Evolutionary conservation across 768 basidiomycete genomes (phyloP).

Genomic region (Boletus huronensis): DNA sequence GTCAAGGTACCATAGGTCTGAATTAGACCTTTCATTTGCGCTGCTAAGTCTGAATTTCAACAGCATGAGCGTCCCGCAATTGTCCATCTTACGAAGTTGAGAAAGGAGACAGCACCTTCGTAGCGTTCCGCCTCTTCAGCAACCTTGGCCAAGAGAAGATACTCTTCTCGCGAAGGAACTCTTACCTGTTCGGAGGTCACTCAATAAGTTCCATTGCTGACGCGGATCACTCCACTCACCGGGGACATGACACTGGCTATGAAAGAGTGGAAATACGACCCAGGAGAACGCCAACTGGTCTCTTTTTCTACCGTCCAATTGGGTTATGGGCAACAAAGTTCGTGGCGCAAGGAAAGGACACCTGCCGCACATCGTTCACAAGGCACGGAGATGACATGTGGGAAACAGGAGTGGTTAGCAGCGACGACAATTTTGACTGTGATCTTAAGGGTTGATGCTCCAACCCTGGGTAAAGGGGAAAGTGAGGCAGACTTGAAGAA

Average conservation of each 20-base stretch:
- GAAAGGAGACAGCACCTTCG: constrained; percentile 51
- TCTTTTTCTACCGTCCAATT: constrained; percentile 29
- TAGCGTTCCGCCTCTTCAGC: constrained; percentile 88
- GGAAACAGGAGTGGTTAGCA: constrained; percentile 3
- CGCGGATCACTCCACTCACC: constrained; percentile 18
- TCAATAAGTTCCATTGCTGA: constrained; percentile 1
- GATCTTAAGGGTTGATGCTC: constrained; percentile 2
- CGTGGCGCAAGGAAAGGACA: constrained; percentile 10
- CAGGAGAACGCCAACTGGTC: neutral
- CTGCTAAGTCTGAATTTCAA: constrained; percentile 57
- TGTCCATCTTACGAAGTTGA: neutral
- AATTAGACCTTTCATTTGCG: constrained; percentile 74
- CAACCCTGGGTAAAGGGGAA: constrained; percentile 33
- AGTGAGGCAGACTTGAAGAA: constrained; percentile 6
- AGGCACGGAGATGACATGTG: constrained; percentile 11
- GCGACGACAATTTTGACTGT: constrained; percentile 3
- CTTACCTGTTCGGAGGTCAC: constrained; percentile 24
- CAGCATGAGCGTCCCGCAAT: constrained; percentile 16
- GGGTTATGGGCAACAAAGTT: constrained; percentile 32
- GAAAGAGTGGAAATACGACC: constrained; percentile 9
- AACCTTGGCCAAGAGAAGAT: constrained; percentile 68
- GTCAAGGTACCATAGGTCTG: constrained; percentile 66
- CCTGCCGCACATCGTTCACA: constrained; percentile 13
- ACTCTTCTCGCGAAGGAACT: constrained; percentile 37
- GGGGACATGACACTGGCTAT: constrained; percentile 24